Evolutionary conservation across 345 rosid species (phyloP).

Genomic region (Kernera saxatilis): DNA sequence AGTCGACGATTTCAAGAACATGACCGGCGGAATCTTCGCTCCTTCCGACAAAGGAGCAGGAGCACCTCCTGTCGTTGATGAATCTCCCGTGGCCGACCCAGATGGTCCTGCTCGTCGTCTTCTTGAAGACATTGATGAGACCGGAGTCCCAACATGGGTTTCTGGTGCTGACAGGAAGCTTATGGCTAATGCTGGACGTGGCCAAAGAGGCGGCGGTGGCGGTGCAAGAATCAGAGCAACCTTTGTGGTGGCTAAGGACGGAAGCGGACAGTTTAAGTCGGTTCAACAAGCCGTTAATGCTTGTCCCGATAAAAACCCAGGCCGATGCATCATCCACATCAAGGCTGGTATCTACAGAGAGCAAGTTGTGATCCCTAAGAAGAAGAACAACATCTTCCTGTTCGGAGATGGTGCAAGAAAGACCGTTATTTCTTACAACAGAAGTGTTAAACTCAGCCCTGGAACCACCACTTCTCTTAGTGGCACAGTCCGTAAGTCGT

Average conservation of each 20-base stretch:
- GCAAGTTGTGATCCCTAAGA: conserved; percentile 37
- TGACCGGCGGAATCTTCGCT: conserved; percentile 15
- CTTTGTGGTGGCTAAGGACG: conserved; percentile 73
- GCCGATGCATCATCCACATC: conserved; percentile 52
- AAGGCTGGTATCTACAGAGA: conserved; percentile 64
- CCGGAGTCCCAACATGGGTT: conserved; percentile 57
- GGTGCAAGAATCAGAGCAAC: conserved; percentile 35
- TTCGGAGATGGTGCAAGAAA: conserved; percentile 71
- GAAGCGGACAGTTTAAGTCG: conserved; percentile 60
- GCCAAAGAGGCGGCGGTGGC: not conserved
- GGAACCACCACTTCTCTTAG: conserved; percentile 47
- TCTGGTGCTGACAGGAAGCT: conserved; percentile 56
- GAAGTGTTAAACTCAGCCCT: conserved; percentile 32
- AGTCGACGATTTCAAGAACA: conserved; percentile 16
- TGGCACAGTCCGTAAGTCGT: conserved; percentile 46
- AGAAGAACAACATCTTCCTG: conserved; percentile 49
- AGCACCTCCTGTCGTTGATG: not conserved
- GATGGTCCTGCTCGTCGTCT: conserved; percentile 45
- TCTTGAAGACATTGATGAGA: conserved; percentile 28
- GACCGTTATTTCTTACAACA: conserved; percentile 53
- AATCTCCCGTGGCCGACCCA: conserved; percentile 24
- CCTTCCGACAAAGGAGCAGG: conserved; percentile 21
- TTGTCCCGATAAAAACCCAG: conserved; percentile 34
- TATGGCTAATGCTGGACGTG: conserved; percentile 34
- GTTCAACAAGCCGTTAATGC: conserved; percentile 46